Percentiles rank a stretch among this genome's conserved stretches.
Evolutionary conservation across 2,329 filamentous ascomycete genomes (phyloP).

Genomic region (Colletotrichum truncatum): DNA sequence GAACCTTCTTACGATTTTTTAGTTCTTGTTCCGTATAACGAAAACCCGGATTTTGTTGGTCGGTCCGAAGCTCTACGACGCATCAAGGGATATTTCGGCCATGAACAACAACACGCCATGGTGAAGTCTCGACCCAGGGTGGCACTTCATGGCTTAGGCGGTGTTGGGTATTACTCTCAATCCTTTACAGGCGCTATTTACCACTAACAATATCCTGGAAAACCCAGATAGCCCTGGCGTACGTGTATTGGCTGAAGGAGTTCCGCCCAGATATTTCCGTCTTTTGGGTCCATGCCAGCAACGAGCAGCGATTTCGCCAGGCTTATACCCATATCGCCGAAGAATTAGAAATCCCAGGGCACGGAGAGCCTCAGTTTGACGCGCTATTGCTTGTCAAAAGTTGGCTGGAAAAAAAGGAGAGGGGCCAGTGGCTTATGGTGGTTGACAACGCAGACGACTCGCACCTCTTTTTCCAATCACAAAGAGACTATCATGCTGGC

Average conservation of each 20-base stretch:
- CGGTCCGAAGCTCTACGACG: conserved; percentile 14
- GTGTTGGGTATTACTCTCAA: conserved; percentile 32
- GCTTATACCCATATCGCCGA: conserved; percentile 37
- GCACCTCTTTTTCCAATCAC: neutral
- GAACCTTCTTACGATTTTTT: no score
- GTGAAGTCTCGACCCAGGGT: neutral
- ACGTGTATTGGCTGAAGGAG: conserved; percentile 35
- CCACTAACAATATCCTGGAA: conserved; percentile 35
- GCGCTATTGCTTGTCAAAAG: conserved; percentile 36
- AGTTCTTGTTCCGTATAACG: conserved; percentile 32
- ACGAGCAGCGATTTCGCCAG: conserved; percentile 38
- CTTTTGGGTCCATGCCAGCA: conserved; percentile 46
- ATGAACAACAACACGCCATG: neutral
- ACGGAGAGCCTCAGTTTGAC: conserved; percentile 34
- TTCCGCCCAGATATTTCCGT: conserved; percentile 36
- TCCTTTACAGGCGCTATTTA: neutral
- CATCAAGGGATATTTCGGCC: conserved; percentile 4
- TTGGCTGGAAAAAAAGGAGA: conserved; percentile 37
- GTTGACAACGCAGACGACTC: no score
- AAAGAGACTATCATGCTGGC: neutral
- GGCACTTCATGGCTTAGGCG: conserved; percentile 36
- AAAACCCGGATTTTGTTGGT: conserved; percentile 29
- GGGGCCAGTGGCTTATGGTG: conserved; percentile 6
- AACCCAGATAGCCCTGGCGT: conserved; percentile 42
- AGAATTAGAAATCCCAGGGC: conserved; percentile 35